phyloP scores from a whole-genome alignment of 805 yeast genomes.

The Wickerhamiella vanderwaltii region DNA sequence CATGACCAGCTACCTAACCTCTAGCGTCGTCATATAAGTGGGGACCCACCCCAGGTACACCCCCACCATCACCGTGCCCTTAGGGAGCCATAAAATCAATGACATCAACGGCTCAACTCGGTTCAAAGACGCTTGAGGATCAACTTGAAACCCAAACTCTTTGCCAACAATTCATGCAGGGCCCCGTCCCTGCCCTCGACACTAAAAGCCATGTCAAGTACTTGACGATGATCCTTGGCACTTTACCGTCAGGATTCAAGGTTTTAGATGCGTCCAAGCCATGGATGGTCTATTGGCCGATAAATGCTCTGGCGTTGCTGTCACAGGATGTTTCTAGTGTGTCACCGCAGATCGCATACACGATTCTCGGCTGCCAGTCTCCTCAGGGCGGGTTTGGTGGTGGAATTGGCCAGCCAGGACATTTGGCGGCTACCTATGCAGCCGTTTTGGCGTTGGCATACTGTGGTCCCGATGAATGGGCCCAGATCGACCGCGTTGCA shows the following conservation, averaged over 20 bases:
- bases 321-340: conserved; percentile 9
- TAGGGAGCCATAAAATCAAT: too few species aligned
- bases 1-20: too few species aligned
- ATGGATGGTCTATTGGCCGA: conserved; percentile 81
- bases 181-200: conserved; percentile 5
- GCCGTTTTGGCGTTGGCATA: conserved; percentile 50
- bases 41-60: too few species aligned
- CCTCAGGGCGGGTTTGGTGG: conserved; percentile 70
- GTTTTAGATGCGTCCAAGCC: conserved; percentile 80
- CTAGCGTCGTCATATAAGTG: too few species aligned
- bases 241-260: conserved; percentile 40
- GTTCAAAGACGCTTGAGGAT: not conserved
- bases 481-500: conserved; percentile 33
- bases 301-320: conserved; percentile 40
- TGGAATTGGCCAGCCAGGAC: conserved; percentile 70
- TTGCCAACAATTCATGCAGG: not conserved
- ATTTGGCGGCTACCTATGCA: conserved; percentile 76
- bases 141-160: not conserved
- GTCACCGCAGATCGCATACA: conserved; percentile 15
- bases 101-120: too few species aligned
- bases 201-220: conserved; percentile 33
- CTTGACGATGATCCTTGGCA: conserved; percentile 31
- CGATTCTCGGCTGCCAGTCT: conserved; percentile 27
- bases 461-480: conserved; percentile 34
- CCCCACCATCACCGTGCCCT: too few species aligned